These are phyloP conservation scores for Nakaseomyces kungkrabaensis DNA, from an alignment of 1,139 yeast genomes.

Conservation along the genomic window DNA sequence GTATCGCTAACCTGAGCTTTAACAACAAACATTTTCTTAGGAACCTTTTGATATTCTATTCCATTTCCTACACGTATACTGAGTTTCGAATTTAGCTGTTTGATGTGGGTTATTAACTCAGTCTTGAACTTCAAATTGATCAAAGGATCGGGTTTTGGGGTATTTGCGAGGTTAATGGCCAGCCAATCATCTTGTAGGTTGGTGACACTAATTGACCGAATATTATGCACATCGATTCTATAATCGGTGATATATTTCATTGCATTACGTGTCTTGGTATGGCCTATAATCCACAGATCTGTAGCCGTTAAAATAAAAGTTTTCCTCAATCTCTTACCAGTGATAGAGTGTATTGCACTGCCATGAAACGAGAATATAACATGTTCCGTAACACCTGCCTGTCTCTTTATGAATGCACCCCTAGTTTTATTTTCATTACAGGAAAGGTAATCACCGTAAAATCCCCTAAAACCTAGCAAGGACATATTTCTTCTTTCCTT, in stretches of 20 bases:
- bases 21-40: slow-evolving; percentile 70
- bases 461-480: slow-evolving; percentile 81
- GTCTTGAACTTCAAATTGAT: slow-evolving; percentile 80
- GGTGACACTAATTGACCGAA: slow-evolving; percentile 61
- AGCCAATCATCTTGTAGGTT: slow-evolving; percentile 88
- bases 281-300: slow-evolving; percentile 60
- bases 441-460: slow-evolving; percentile 85
- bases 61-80: slow-evolving; percentile 61
- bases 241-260: slow-evolving; percentile 59
- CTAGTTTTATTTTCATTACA: slow-evolving; percentile 66
- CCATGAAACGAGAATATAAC: slow-evolving; percentile 78
- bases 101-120: slow-evolving; percentile 72
- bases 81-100: slow-evolving; percentile 49
- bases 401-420: slow-evolving; percentile 59
- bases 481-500: slow-evolving; percentile 90
- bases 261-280: slow-evolving; percentile 62
- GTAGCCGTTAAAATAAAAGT: slow-evolving; percentile 58
- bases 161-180: slow-evolving; percentile 54
- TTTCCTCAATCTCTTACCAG: slow-evolving; percentile 74
- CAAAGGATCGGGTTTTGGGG: slow-evolving; percentile 65
- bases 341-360: slow-evolving; percentile 70
- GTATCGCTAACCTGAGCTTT: slow-evolving; percentile 53
- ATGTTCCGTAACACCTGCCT: slow-evolving; percentile 58
- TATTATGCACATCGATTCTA: slow-evolving; percentile 48
- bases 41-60: slow-evolving; percentile 79